Conservation (phyloP, 345 rosid genomes). For the Physaria fendleri region DNA sequence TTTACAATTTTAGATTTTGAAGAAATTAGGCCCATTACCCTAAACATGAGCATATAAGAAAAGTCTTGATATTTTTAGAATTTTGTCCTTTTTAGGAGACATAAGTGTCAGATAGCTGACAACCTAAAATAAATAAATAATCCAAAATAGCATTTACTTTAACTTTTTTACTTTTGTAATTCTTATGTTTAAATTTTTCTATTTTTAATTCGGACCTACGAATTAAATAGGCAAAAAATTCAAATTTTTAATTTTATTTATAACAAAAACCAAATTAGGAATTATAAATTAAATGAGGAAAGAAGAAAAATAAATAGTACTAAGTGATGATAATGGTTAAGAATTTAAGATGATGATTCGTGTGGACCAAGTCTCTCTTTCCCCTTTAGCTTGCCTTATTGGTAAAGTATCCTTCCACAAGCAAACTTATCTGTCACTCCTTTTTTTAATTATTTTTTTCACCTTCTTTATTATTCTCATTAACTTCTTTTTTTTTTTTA, state of each 20-base stretch:
- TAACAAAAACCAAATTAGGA: background rate
- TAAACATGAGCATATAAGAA: background rate
- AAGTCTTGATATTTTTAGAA: slow-evolving; percentile 15
- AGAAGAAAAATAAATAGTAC: background rate
- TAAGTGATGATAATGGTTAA: background rate
- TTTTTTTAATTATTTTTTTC: slow-evolving; percentile 10
- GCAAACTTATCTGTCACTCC: slow-evolving; percentile 31
- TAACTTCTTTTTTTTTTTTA: background rate
- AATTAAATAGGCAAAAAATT: background rate
- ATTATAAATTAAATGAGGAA: background rate
- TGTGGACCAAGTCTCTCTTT: slow-evolving; percentile 32
- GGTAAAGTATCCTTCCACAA: slow-evolving; percentile 31
- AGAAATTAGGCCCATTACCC: slow-evolving; percentile 21
- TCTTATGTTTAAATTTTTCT: background rate
- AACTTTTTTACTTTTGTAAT: background rate
- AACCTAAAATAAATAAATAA: background rate
- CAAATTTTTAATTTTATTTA: background rate
- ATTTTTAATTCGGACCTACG: background rate
- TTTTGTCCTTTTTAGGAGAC: slow-evolving; percentile 21
- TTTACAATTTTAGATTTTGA: background rate
- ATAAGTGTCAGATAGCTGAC: slow-evolving; percentile 26
- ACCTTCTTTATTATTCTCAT: background rate
- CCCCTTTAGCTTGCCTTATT: slow-evolving; percentile 35
- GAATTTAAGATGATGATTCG: slow-evolving; percentile 36
- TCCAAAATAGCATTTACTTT: background rate